Base-by-base conservation (phyloP, 2,329 filamentous ascomycete genomes). In the Neonectria sp. region DNA sequence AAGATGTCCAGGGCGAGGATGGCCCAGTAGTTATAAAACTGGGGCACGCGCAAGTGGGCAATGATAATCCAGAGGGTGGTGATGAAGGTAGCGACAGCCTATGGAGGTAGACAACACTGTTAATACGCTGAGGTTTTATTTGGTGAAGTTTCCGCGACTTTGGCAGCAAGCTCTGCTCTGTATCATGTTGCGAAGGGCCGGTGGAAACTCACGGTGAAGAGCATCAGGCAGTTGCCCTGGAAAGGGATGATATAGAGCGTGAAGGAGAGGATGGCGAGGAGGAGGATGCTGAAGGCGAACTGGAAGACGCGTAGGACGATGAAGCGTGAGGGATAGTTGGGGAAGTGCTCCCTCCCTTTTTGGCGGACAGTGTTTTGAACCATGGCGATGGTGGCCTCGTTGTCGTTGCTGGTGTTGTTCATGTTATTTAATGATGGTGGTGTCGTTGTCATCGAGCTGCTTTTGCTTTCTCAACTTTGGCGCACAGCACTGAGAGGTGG, bases 11-110 rank as follows among this genome's bases (percentile, higher is more conserved):
- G 79, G 25, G 79, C 80, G 4, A 89, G 76, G 8, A 86, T 80
- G 29, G 85, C 84, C 83, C 86, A 88, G 77, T 86, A 86, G 76
- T 89, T 89, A 77, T 85, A 88, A 21, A 81, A 71, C 3, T 76
- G 75, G n/a, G 82, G 79, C 1, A 78, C 73, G 25, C 79, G 79
- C 43, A 79, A 80, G 48, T 82, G 78, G n/a, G 84, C 81, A 17
- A 84, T 77, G 12, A 88, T 73, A 56, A 83, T 78, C 78, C 88
- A 90, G 67, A 84, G 77, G 53, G 80, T 80, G 40, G 81, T 76
- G 64, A 85, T 78, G 17, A 89, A 55, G 6, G 85, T 86, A 33
- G 80, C 79, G 46, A 87, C 67, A 65, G 78, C 73, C 83, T 85
- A 15, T 40, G 27, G 33, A 51, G 3, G 8, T n/a, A 29, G 40